Conservation (phyloP, 352 stramenopile species). For the Phytophthora europaea region DNA sequence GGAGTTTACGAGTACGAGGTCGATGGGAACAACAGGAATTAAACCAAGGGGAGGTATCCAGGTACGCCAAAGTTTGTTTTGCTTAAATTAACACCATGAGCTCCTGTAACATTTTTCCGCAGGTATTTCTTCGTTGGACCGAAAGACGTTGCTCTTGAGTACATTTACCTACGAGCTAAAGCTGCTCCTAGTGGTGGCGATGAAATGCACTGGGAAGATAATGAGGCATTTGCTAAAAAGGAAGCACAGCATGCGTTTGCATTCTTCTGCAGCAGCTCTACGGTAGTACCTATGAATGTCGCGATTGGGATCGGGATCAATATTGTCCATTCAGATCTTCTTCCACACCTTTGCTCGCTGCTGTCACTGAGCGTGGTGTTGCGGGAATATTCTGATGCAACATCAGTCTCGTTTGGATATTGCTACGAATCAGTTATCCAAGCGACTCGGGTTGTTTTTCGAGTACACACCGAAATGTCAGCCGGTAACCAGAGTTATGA, state of each 20-base stretch:
- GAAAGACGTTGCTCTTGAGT: slow-evolving; percentile 28
- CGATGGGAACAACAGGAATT: slow-evolving; percentile 21
- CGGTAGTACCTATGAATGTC: slow-evolving; percentile 13
- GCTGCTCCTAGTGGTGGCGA: neutral
- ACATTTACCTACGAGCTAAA: slow-evolving; percentile 26
- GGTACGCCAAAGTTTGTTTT: slow-evolving; percentile 5
- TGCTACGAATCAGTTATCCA: slow-evolving; percentile 16
- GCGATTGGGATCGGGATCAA: slow-evolving; percentile 28
- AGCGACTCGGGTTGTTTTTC: slow-evolving; percentile 19
- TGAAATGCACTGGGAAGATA: slow-evolving; percentile 24
- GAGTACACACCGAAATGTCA: slow-evolving; percentile 17
- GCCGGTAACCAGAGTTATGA: neutral
- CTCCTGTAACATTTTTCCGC: slow-evolving; percentile 5
- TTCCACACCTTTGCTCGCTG: slow-evolving; percentile 24
- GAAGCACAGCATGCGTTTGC: slow-evolving; percentile 22
- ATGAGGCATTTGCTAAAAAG: slow-evolving; percentile 12
- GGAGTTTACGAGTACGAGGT: slow-evolving; percentile 10
- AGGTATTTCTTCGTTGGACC: slow-evolving; percentile 30
- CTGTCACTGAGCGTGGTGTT: slow-evolving; percentile 14
- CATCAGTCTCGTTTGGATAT: slow-evolving; percentile 33
- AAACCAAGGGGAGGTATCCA: slow-evolving; percentile 7
- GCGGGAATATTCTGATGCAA: slow-evolving; percentile 19
- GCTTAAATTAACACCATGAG: neutral
- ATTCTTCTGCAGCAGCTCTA: slow-evolving; percentile 9
- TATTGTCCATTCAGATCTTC: slow-evolving; percentile 31